Evolutionary conservation across 495 filamentous ascomycete species (phyloP), one percentile per base, ranked within the genome.

Genomic region (Melanomma pulvis-pyrius): DNA sequence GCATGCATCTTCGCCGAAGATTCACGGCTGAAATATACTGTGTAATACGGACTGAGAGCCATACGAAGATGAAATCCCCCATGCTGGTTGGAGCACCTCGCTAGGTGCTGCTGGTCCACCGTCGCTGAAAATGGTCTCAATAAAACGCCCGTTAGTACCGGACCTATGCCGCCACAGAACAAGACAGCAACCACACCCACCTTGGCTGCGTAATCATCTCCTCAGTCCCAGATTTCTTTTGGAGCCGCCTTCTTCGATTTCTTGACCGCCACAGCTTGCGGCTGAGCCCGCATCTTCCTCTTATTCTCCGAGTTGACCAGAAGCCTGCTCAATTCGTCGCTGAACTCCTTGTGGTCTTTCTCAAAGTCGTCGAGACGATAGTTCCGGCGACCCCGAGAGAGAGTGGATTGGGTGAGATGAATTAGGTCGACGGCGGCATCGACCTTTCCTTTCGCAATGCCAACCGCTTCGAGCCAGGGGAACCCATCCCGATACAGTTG

Each of bases 401-500:
- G 62, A 26, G 62, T 71, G 44, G 12, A 1, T 11, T 71, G 49
- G 11, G 13, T 25, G 6, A 76, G 17, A 36, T 67, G 29, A 39
- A 76, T 44, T 7, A 74, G 17, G 22, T 73, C 67, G 12, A 74
- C 58, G 7, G 64, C 73, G 1, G 71, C 73, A 21, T 73, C 73
- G 5, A 57, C 29, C 3, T 34, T 39, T 11, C 71, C 73, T 17
- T 68, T 69, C 8, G 69, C 69, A 12, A 25, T 24, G 1, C 68
- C 73, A 34, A 68, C 60, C 3, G 71, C 73, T 32, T 76, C 71
- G 29, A 76, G 53, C 64, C 74, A 76, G 25, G 68, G 62, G 46
- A 70, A 67, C 1, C 67, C 63, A 50, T 74, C 71, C 1, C 73
- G 68, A 58, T 71, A 74, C 2, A 76, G 36, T 47, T 69, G 71